phyloP scores from a whole-genome alignment of 768 basidiomycete genomes.

The Boletus huronensis region DNA sequence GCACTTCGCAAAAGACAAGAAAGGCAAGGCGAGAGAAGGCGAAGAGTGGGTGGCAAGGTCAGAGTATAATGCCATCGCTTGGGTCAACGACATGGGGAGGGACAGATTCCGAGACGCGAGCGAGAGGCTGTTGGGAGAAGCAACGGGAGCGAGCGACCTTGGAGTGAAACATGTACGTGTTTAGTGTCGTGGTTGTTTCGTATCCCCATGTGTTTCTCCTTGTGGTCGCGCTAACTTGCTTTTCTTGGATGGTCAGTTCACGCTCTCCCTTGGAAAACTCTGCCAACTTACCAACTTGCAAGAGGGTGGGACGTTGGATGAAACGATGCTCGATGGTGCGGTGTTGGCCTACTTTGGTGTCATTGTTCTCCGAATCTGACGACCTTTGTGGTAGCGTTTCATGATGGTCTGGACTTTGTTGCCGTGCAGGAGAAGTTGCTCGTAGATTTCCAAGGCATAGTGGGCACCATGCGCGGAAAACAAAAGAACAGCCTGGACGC shows the following conservation, averaged over 20 bases:
- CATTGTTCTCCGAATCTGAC: neutral
- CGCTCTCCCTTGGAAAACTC: conserved; percentile 90
- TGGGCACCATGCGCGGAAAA: conserved; percentile 46
- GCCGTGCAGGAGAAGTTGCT: conserved; percentile 74
- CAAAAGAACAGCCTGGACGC: conserved; percentile 62
- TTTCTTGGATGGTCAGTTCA: conserved; percentile 50
- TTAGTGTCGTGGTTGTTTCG: neutral
- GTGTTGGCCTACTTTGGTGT: neutral
- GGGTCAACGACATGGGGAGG: conserved; percentile 84
- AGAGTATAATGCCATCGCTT: conserved; percentile 56
- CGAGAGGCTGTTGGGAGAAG: conserved; percentile 57
- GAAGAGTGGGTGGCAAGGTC: conserved; percentile 43
- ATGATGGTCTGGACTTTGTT: conserved; percentile 84
- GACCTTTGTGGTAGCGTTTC: conserved; percentile 55
- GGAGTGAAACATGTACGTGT: conserved; percentile 71
- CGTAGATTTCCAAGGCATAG: conserved; percentile 53
- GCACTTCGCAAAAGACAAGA: conserved; percentile 48
- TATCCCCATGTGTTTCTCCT: neutral
- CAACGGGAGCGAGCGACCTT: conserved; percentile 53
- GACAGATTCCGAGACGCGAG: conserved; percentile 64
- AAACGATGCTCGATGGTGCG: conserved; percentile 55
- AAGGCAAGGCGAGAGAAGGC: conserved; percentile 26
- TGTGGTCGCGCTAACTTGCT: conserved; percentile 3
- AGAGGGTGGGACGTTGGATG: conserved; percentile 45
- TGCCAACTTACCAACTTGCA: conserved; percentile 63